Conservation (phyloP, 2,329 filamentous ascomycete species). For the Paramyrothecium sp. region DNA sequence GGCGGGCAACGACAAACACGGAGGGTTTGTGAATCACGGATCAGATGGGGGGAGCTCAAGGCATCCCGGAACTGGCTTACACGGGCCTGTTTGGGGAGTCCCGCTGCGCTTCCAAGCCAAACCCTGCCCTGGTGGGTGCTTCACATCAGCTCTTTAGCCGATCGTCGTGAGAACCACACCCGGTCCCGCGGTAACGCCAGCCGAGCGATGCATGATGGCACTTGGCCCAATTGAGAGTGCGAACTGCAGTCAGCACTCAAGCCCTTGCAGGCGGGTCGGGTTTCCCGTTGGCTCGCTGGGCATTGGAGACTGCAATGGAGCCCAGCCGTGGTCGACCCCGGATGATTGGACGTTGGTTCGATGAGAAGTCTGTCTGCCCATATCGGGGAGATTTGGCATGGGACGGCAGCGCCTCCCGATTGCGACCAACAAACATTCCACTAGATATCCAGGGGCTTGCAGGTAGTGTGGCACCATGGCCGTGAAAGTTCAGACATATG, state of each 20-base stretch:
- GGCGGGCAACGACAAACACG: not conserved
- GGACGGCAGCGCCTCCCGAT: no score
- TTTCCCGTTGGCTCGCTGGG: not conserved
- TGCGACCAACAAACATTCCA: no score
- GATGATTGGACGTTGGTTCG: not conserved
- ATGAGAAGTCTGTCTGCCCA: no score
- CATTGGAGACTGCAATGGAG: not conserved
- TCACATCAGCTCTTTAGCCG: not conserved
- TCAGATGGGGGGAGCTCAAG: not conserved
- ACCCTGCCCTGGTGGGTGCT: not conserved
- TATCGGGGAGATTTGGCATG: no score
- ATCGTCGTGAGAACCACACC: not conserved
- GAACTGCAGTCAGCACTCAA: not conserved
- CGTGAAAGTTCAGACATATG: not conserved
- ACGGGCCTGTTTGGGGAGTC: not conserved
- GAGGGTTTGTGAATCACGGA: not conserved
- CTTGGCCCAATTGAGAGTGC: not conserved
- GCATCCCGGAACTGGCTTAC: not conserved
- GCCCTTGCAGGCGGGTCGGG: no score
- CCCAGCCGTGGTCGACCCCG: not conserved
- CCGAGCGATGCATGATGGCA: not conserved
- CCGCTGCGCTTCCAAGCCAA: not conserved
- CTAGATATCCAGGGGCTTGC: not conserved
- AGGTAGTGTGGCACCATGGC: not conserved
- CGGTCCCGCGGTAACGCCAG: not conserved